Evolutionary conservation across 176 grass and related monocot species (phyloP).

Genomic region (Hordeum marinum): DNA sequence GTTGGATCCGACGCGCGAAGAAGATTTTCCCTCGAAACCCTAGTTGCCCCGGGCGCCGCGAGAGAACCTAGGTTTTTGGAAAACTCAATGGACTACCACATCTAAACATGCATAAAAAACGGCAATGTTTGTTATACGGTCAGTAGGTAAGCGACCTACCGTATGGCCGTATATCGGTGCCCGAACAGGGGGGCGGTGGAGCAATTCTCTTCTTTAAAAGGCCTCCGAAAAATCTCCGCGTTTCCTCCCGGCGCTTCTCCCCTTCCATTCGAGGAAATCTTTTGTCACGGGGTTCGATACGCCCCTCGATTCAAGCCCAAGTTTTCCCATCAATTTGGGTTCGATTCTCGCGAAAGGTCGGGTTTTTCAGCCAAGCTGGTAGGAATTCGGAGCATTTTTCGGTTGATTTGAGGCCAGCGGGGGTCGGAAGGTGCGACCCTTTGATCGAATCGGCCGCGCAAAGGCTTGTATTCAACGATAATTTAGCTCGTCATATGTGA

Average conservation of each 20-base stretch:
- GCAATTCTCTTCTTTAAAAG: slow-evolving; percentile 12
- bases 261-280: not conserved
- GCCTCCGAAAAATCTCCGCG: slow-evolving; percentile 30
- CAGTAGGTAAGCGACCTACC: slow-evolving; percentile 17
- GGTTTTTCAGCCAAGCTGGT: not conserved
- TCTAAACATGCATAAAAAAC: too few relatives aligned
- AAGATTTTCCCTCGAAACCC: too few relatives aligned
- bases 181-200: not conserved
- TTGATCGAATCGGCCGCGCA: not conserved
- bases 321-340: not conserved
- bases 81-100: too few relatives aligned
- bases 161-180: slow-evolving; percentile 12
- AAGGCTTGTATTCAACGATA: not conserved
- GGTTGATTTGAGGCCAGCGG: not conserved
- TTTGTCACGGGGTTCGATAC: not conserved
- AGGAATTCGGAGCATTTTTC: slow-evolving; percentile 10
- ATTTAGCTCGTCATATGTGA: not conserved
- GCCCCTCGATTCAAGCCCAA: not conserved
- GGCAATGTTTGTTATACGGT: slow-evolving; percentile 25
- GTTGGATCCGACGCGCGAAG: too few relatives aligned
- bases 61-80: too few relatives aligned
- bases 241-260: not conserved
- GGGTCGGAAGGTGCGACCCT: not conserved
- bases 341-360: not conserved
- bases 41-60: too few relatives aligned